Conservation (phyloP, 805 yeast genomes). For the Wickerhamomyces hampshirensis region DNA sequence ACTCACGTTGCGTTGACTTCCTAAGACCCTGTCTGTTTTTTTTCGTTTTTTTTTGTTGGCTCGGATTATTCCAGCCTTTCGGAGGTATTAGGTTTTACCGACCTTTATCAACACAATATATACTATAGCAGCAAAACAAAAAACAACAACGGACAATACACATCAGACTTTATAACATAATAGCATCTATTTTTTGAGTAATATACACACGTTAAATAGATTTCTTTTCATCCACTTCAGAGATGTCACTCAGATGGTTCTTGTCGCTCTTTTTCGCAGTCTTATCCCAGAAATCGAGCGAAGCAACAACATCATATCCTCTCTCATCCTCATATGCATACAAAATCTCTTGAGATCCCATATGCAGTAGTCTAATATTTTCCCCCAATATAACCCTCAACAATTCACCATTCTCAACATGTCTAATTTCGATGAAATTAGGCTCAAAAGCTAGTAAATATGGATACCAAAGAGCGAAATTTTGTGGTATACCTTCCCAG, state of each 20-base stretch:
- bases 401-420: slow-evolving; percentile 81
- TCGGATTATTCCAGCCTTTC: no score
- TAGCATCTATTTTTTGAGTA: not conserved
- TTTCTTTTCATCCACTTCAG: slow-evolving; percentile 18
- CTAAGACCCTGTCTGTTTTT: no score
- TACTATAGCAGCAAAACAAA: no score
- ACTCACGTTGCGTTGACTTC: no score
- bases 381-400: slow-evolving; percentile 89
- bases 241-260: slow-evolving; percentile 17
- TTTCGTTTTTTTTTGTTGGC: no score
- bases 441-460: slow-evolving; percentile 87
- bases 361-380: slow-evolving; percentile 82
- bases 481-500: slow-evolving; percentile 96
- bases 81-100: no score
- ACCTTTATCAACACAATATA: no score
- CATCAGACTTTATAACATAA: no score
- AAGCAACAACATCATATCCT: slow-evolving; percentile 89
- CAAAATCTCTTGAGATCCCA: slow-evolving; percentile 87
- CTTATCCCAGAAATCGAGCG: slow-evolving; percentile 81
- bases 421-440: slow-evolving; percentile 86
- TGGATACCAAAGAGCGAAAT: slow-evolving; percentile 92
- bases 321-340: slow-evolving; percentile 88
- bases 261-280: slow-evolving; percentile 21
- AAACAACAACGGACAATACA: no score
- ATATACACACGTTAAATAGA: not conserved